These are phyloP conservation scores for Tuber microsphaerosporum DNA, from an alignment of 495 filamentous ascomycete species.

Conservation along the genomic window DNA sequence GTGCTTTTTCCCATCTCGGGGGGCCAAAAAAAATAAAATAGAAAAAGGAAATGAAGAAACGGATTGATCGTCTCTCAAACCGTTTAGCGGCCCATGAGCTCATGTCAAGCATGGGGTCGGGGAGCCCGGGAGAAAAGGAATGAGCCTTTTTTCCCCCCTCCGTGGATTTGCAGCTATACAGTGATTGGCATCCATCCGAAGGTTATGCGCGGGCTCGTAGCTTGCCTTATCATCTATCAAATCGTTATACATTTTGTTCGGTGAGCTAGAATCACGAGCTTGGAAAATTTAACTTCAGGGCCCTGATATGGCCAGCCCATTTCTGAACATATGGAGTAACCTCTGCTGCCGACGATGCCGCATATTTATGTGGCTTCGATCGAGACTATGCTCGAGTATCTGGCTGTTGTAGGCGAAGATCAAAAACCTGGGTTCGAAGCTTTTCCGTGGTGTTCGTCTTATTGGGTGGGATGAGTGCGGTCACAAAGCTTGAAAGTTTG, in stretches of 20 bases:
- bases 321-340: not conserved
- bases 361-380: not conserved
- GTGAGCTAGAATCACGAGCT: not conserved
- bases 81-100: not conserved
- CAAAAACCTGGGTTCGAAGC: not conserved
- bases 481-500: not conserved
- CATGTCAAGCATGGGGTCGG: not conserved
- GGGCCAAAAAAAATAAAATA: too few species aligned
- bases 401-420: not conserved
- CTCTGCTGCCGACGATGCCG: not conserved
- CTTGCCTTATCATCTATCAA: not conserved
- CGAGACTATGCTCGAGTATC: not conserved
- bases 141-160: not conserved
- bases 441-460: not conserved
- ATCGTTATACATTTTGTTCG: not conserved
- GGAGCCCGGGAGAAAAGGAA: not conserved
- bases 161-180: not conserved
- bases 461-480: not conserved
- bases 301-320: not conserved
- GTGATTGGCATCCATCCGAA: not conserved
- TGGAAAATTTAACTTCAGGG: not conserved
- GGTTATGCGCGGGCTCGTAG: not conserved
- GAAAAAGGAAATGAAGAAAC: not conserved
- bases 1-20: not conserved
- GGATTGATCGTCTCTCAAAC: not conserved